These are phyloP conservation scores for Penicillium sp. DNA, from an alignment of 2,329 filamentous ascomycete species.

Conservation along the genomic window DNA sequence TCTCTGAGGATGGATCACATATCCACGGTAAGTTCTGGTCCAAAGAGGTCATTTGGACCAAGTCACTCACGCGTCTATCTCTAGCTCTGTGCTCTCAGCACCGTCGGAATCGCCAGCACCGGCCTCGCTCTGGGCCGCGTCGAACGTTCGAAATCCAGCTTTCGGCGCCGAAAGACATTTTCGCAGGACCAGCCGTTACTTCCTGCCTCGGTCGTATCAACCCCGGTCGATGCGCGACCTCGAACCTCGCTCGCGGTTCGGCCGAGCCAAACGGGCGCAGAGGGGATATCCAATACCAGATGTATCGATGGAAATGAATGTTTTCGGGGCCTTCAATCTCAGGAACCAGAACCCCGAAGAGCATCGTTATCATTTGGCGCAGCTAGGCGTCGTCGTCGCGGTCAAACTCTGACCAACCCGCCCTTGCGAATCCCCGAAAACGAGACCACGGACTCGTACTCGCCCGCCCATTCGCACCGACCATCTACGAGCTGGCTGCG, in stretches of 20 bases:
- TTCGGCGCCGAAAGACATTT: constrained; percentile 25
- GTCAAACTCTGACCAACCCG: constrained; percentile 34
- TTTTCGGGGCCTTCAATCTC: constrained; percentile 8
- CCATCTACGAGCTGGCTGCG: constrained; percentile 52
- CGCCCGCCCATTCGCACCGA: constrained; percentile 31
- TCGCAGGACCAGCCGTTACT: constrained; percentile 17
- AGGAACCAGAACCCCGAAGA: constrained; percentile 18
- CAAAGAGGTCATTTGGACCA: background rate
- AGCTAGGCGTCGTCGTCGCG: constrained; percentile 31
- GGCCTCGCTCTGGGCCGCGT: constrained; percentile 54
- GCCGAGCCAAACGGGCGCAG: constrained; percentile 13
- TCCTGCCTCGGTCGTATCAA: constrained; percentile 12
- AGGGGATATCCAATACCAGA: constrained; percentile 9
- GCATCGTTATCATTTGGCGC: constrained; percentile 26
- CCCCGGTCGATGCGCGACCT: constrained; percentile 15
- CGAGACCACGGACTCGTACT: constrained; percentile 21
- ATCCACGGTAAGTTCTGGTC: constrained; percentile 32
- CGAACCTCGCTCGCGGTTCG: constrained; percentile 18
- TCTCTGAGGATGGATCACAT: constrained; percentile 39
- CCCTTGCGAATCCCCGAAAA: constrained; percentile 27
- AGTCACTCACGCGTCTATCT: constrained; percentile 6
- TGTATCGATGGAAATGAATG: constrained; percentile 8
- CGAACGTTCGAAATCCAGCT: constrained; percentile 34
- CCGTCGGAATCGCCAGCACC: constrained; percentile 55
- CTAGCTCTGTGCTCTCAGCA: constrained; percentile 59